Percentiles rank a stretch among this genome's conserved stretches.
Evolutionary conservation across 2,329 filamentous ascomycete species (phyloP).

Genomic region (Sordariomycetes sp.): DNA sequence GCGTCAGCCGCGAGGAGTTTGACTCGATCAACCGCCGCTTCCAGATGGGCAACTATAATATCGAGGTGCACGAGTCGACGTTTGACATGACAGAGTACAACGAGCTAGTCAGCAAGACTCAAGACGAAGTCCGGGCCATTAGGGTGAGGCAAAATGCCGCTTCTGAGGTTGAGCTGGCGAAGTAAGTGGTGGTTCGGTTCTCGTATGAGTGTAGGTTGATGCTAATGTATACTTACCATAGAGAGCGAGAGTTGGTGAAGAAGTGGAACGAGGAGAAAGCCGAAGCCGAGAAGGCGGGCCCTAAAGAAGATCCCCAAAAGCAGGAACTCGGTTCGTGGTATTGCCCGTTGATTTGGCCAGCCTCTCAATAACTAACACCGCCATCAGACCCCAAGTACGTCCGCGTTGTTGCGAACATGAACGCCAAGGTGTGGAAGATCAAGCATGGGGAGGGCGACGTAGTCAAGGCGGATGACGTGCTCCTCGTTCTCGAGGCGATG

Average conservation of each 20-base stretch:
- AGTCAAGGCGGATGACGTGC: constrained; percentile 27
- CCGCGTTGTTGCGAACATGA: constrained; percentile 6
- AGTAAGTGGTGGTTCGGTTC: too few relatives aligned
- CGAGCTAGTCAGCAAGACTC: constrained; percentile 10
- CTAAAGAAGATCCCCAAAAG: constrained; percentile 2
- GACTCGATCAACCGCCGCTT: constrained; percentile 14
- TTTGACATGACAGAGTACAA: constrained; percentile 19
- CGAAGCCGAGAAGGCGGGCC: constrained; percentile 8
- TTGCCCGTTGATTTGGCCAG: too few relatives aligned
- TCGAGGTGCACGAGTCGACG: constrained; percentile 13
- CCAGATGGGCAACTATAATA: constrained; percentile 16
- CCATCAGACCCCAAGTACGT: not conserved
- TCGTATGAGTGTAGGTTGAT: too few relatives aligned
- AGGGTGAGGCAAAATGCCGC: not conserved
- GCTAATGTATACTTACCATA: not conserved
- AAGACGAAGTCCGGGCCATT: constrained; percentile 7
- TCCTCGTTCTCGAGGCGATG: constrained; percentile 43
- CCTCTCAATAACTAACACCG: not conserved
- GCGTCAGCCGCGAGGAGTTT: constrained; percentile 18
- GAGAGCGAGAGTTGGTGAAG: constrained; percentile 16
- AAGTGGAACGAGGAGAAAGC: constrained; percentile 16
- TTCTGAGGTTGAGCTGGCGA: constrained; percentile 6
- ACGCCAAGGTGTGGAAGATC: constrained; percentile 45
- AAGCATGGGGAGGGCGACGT: constrained; percentile 27
- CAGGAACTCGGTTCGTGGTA: not conserved